Evolutionary conservation across 208 protist genomes (phyloP).

Genomic region (Ichthyophonus hoferi): DNA sequence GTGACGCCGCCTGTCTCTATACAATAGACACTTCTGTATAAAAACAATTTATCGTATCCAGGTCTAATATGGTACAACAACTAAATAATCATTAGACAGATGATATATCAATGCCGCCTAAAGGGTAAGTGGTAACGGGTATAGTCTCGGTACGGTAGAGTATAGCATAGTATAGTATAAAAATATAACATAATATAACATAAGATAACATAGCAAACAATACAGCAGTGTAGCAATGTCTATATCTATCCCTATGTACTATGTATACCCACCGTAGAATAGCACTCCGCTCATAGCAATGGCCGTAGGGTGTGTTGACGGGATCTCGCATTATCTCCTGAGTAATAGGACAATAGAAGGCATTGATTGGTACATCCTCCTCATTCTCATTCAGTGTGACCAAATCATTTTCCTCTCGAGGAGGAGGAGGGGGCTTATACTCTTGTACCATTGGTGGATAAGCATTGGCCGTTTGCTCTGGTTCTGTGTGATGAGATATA

Average conservation of each 20-base stretch:
- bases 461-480: no score
- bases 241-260: no score
- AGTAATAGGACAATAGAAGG: slow-evolving; percentile 1
- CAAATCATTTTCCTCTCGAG: no score
- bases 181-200: no score
- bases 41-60: background rate
- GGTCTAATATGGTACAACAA: background rate
- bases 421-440: no score
- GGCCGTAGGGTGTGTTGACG: slow-evolving; percentile 2
- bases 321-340: background rate
- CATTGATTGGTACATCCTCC: background rate
- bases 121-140: no score
- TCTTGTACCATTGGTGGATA: no score
- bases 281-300: background rate
- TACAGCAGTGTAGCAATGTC: no score
- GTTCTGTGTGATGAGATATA: no score
- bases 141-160: no score
- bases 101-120: background rate
- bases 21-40: background rate
- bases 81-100: background rate
- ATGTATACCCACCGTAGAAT: background rate
- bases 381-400: background rate
- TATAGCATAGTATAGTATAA: no score
- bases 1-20: background rate
- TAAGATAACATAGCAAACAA: no score